Base-by-base conservation (phyloP, 2,329 filamentous ascomycete genomes). In the Ophiocordyceps sinensis region DNA sequence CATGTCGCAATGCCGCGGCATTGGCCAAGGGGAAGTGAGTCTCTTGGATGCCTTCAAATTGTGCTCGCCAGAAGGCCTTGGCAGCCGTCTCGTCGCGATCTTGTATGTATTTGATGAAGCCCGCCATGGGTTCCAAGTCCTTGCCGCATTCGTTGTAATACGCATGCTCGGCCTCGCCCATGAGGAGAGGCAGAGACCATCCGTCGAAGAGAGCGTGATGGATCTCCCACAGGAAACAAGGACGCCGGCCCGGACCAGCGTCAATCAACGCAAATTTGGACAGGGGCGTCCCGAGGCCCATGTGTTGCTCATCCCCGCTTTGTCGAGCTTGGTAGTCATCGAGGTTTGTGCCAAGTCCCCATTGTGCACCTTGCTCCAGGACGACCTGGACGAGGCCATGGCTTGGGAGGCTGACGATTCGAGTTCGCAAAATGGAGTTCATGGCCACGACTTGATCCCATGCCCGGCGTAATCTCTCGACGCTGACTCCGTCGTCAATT, bases 191-290 rank as follows among this genome's bases (percentile, higher is more conserved):
- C 60, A 68, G 61, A 2, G 62, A 66, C 67, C 68, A 71, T 15
- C 68, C 69, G 39, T 73, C 70, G 43, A 72, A 73, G 0, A 71
- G 51, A 10, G 62, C 63, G 45, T 73, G 69, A 43, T 71, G 68
- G 46, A 69, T 60, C 2, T 65, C 67, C 48, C 66, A 55, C 15
- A 70, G 56, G 19, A 48, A 44, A 21, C 13, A 38, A 7, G 14
- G 43, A 3, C 41, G 29, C 2, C 39, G 36, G 14, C 12, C 12
- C 11, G n/a, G 15, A 12, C 30, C 41, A 5, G 3, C 4, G 5
- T 10, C 38, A 17, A 51, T 19, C 3, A 52, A 12, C 9, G 49
- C 47, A 12, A 47, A 54, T 5, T 47, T 45, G 7, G 44, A 40
- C n/a, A 54, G 40, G 0, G 47, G 45, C 1, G 41, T 38, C 8